Evolutionary conservation across 2,329 filamentous ascomycete genomes (phyloP).

Genomic region (Ilyonectria mors-panacis): DNA sequence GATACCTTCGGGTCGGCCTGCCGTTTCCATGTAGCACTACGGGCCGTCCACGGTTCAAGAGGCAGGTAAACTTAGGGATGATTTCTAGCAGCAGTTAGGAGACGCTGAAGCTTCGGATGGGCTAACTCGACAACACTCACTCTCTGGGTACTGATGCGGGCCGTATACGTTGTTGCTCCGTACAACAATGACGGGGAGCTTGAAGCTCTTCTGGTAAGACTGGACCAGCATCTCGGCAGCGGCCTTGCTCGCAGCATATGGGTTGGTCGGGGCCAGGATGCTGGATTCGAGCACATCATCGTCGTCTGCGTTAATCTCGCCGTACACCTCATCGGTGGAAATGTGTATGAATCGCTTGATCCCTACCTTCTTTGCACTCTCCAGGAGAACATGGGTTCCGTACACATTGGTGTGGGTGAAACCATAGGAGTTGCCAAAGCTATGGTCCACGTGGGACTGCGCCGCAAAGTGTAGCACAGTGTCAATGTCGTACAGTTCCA

Average conservation of each 20-base stretch:
- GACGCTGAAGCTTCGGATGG: neutral
- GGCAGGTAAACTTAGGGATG: slow-evolving; percentile 84
- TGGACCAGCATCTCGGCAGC: slow-evolving; percentile 90
- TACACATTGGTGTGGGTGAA: slow-evolving; percentile 88
- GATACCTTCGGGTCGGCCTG: slow-evolving; percentile 80
- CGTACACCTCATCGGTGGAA: slow-evolving; percentile 89
- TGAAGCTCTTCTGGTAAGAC: slow-evolving; percentile 88
- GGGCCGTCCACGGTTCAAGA: slow-evolving; percentile 76
- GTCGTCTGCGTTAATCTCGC: slow-evolving; percentile 80
- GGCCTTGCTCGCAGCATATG: slow-evolving; percentile 85
- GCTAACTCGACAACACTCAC: slow-evolving; percentile 62
- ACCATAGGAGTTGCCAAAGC: slow-evolving; percentile 85
- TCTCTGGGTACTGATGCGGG: slow-evolving; percentile 87
- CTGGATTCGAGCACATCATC: slow-evolving; percentile 81
- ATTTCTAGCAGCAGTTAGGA: slow-evolving; percentile 71
- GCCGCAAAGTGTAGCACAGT: slow-evolving; percentile 89
- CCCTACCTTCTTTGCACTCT: slow-evolving; percentile 80
- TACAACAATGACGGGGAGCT: slow-evolving; percentile 84
- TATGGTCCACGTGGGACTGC: slow-evolving; percentile 87
- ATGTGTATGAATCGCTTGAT: slow-evolving; percentile 85
- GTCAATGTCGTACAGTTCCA: slow-evolving; percentile 81
- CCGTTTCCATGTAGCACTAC: slow-evolving; percentile 85
- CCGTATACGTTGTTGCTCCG: slow-evolving; percentile 90
- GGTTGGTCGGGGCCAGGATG: slow-evolving; percentile 84
- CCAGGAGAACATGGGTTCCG: slow-evolving; percentile 86